Base-by-base conservation (phyloP, 1,284 basidiomycete species). In the Trichosporon sp. region DNA sequence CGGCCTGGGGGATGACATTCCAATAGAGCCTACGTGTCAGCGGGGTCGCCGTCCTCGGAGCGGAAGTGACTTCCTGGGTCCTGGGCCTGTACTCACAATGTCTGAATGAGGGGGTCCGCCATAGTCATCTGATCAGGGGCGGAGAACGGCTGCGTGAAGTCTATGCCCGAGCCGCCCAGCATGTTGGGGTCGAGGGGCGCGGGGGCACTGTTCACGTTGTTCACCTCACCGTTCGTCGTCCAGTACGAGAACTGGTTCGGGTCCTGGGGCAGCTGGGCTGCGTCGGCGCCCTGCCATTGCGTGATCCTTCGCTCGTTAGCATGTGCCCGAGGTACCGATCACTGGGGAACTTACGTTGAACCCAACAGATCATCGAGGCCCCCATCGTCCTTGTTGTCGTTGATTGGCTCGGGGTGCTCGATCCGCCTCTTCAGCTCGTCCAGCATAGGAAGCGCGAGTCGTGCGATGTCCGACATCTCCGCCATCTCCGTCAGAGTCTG, bases 401-500 rank as follows among this genome's bases (percentile, higher is more conserved):
- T 64, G 12, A 27, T 67, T 2, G 60, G 66, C n/a, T 67, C 60
- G 34, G 66, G 44, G 63, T 66, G 51, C 25, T 66, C 51, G 7
- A 72, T 66, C 12, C 69, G 62, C n/a, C 68, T 44, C 9, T 66
- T 65, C 29, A 72, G 67, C 11, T 65, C 69, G 12, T 66, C 63
- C 2, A 72, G 65, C 67, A 72, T 70, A 0, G 71, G 71, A 4
- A 72, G 56, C 2, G 71, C 71, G 27, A 69, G 65, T 1, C 71
- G 69, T 1, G 71, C 71, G 0, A 70, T 60, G n/a, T 68, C 71
- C 2, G 71, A 72, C 29, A 68, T 66, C 7, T 67, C 65, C 1
- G 71, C 66, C 71, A 75, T 73, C 47, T 73, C 68, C 25, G 66
- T 68, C 44, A 75, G 68, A 12, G 74, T 69, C 35, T 70, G 65